These are phyloP conservation scores for Picochlorum costavermella DNA, from an alignment of 139 green algal species.

Conservation along the genomic window DNA sequence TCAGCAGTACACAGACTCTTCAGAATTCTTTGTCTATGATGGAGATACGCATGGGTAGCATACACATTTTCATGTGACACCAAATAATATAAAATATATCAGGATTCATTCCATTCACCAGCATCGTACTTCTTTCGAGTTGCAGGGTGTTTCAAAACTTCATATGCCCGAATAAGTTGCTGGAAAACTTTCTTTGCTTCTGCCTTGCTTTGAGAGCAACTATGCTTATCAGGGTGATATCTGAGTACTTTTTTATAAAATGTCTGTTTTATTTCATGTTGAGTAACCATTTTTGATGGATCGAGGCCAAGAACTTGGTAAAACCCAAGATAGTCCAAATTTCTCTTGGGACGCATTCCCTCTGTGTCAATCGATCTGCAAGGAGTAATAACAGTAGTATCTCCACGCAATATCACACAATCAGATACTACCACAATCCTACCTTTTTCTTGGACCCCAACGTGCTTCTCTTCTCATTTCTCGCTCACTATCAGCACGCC, in stretches of 20 bases:
- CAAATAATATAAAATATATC: background rate
- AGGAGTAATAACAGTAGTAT: background rate
- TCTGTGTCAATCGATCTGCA: background rate
- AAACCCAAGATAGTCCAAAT: constrained; percentile 64
- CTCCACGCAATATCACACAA: background rate
- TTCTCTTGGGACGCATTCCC: constrained; percentile 6
- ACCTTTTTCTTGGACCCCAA: constrained; percentile 21
- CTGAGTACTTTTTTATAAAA: constrained; percentile 60
- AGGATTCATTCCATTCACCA: constrained; percentile 7
- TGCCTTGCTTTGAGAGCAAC: constrained; percentile 9
- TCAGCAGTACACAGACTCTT: constrained; percentile 8
- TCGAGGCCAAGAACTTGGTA: constrained; percentile 62
- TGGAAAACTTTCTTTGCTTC: constrained; percentile 46
- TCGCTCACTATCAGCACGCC: constrained; percentile 13
- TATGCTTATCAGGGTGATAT: constrained; percentile 62
- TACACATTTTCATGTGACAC: too few species aligned
- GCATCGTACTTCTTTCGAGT: constrained; percentile 51
- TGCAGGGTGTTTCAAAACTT: constrained; percentile 47
- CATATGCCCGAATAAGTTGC: constrained; percentile 50
- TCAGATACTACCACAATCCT: background rate
- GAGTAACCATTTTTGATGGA: constrained; percentile 9
- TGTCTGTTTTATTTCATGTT: constrained; percentile 54
- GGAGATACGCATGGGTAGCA: background rate
- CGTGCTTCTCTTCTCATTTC: constrained; percentile 20
- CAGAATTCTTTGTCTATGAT: constrained; percentile 27